phyloP scores from a whole-genome alignment of 169 alveolate genomes.

The Plasmodium coatneyi region DNA sequence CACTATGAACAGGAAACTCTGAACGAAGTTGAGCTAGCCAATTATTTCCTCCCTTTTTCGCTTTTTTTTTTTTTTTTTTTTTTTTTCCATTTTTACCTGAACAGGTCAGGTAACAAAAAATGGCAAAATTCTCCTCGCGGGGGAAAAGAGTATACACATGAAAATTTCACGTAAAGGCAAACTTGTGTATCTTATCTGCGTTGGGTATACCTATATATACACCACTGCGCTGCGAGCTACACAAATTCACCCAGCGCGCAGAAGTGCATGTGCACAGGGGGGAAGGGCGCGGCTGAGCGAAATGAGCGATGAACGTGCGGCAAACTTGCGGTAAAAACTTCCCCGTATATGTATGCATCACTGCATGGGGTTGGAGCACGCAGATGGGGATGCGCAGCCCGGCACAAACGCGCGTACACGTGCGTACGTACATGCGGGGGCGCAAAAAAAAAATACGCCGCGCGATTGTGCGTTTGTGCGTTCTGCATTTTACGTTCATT shows the following conservation, averaged over 20 bases:
- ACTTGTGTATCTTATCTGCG: background rate
- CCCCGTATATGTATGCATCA: background rate
- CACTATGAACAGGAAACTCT: background rate
- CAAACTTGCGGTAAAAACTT: too few relatives aligned
- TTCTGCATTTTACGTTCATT: background rate
- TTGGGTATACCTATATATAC: background rate
- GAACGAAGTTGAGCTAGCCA: slow-evolving; percentile 44
- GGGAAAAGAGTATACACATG: background rate
- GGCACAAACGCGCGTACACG: background rate
- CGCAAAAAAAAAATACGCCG: background rate
- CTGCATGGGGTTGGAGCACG: background rate
- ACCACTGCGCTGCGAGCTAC: background rate
- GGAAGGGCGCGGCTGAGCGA: background rate
- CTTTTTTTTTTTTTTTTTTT: background rate
- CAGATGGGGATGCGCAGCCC: background rate
- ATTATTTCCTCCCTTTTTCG: background rate
- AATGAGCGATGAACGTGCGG: background rate
- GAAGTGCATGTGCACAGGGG: background rate
- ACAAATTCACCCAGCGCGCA: background rate
- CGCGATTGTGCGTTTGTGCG: background rate
- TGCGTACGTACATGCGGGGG: background rate
- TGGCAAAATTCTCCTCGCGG: background rate
- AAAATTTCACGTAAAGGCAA: background rate
- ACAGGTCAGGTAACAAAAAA: background rate
- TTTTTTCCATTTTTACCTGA: background rate